These are phyloP conservation scores for Chlamydomonas sphaeroides DNA, from an alignment of 139 green algal species.

Conservation along the genomic window DNA sequence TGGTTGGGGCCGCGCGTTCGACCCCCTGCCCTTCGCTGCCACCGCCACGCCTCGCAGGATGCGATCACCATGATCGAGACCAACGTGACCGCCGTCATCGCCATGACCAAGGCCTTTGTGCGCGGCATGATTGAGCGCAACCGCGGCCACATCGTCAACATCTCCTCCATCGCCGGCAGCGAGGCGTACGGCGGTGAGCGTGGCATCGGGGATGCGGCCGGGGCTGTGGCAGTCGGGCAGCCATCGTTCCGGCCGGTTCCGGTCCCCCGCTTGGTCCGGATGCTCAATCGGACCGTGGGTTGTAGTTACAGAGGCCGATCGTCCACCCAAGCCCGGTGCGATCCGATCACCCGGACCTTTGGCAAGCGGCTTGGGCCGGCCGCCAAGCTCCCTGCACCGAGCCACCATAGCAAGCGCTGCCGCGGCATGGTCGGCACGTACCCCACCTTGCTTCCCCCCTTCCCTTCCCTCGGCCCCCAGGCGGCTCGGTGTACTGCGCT, in stretches of 20 bases:
- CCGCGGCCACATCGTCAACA: slow-evolving; percentile 84
- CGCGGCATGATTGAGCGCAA: slow-evolving; percentile 77
- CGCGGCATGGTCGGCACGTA: background rate
- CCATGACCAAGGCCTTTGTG: slow-evolving; percentile 70
- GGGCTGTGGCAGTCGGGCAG: no score
- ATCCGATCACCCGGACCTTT: no score
- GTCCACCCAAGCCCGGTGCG: no score
- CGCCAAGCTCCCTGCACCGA: background rate
- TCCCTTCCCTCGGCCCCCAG: slow-evolving; percentile 15
- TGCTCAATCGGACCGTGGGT: no score
- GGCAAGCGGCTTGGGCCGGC: no score
- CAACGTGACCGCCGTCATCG: slow-evolving; percentile 79
- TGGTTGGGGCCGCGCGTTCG: no score
- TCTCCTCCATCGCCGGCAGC: slow-evolving; percentile 77
- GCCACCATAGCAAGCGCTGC: background rate
- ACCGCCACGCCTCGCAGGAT: slow-evolving; percentile 50
- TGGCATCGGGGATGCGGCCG: no score
- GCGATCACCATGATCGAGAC: slow-evolving; percentile 81
- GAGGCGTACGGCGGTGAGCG: slow-evolving; percentile 72
- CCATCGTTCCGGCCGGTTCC: no score
- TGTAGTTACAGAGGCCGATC: no score
- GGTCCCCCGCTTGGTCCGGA: no score
- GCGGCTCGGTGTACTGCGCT: slow-evolving; percentile 82
- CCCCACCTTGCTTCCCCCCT: background rate
- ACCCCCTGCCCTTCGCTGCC: no score